These are phyloP conservation scores for Diaporthe sp. DNA, from an alignment of 2,329 filamentous ascomycete species.

Conservation along the genomic window DNA sequence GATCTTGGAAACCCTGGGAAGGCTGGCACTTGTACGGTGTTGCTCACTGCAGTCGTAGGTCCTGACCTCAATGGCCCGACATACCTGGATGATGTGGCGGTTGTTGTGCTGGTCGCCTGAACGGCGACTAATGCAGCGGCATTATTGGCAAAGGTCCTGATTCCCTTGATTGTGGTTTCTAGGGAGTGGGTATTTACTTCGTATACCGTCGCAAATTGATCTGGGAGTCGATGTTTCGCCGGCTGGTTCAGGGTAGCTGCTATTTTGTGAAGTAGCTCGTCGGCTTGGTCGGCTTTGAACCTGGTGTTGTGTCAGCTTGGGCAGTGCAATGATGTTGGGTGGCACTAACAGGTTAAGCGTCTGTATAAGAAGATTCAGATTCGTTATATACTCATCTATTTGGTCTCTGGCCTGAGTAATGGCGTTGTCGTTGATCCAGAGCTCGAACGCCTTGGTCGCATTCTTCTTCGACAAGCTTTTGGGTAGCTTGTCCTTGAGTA, in stretches of 20 bases:
- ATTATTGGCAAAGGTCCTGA: constrained; percentile 25
- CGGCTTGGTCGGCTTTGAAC: constrained; percentile 32
- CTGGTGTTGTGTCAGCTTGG: background rate
- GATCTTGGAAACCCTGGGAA: background rate
- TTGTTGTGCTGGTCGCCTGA: background rate
- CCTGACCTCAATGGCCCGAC: background rate
- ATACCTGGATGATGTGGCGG: background rate
- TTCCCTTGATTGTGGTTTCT: background rate
- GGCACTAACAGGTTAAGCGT: constrained; percentile 28
- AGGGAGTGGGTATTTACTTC: constrained; percentile 19
- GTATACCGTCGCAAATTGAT: background rate
- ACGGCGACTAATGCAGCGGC: background rate
- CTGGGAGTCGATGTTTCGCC: background rate
- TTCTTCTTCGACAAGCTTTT: background rate
- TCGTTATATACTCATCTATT: constrained; percentile 28
- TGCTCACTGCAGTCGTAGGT: background rate
- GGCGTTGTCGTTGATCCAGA: constrained; percentile 19
- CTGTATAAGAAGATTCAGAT: constrained; percentile 19
- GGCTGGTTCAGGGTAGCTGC: background rate
- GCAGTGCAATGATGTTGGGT: fast-evolving
- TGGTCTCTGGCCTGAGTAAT: constrained; percentile 23
- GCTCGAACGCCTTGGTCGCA: background rate
- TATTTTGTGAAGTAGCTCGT: constrained; percentile 8
- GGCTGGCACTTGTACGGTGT: background rate
- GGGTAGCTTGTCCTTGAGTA: background rate